A percentile compares a stretch with the other conserved stretches of the same genome.
phyloP scores from a whole-genome alignment of 495 filamentous ascomycete species.

The Penicillium atrosanguineum region DNA sequence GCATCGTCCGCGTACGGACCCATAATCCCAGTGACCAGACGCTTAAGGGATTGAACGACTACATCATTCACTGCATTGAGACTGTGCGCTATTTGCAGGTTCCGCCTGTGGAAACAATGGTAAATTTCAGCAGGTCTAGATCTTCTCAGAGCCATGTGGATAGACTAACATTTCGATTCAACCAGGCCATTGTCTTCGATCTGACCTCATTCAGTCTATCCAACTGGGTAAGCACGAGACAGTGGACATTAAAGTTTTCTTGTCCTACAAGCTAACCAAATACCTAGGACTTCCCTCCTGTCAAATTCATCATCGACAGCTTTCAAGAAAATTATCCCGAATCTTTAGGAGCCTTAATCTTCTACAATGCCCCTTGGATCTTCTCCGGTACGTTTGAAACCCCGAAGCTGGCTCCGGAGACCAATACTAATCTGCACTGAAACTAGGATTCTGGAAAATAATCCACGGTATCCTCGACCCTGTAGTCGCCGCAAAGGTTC shows the following conservation, averaged over 20 bases:
- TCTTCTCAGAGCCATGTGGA: constrained; percentile 27
- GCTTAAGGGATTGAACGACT: constrained; percentile 73
- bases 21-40: constrained; percentile 79
- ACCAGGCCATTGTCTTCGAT: constrained; percentile 81
- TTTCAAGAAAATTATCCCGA: constrained; percentile 97
- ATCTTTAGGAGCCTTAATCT: constrained; percentile 76
- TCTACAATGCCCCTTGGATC: constrained; percentile 93
- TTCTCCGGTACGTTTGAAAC: constrained; percentile 62
- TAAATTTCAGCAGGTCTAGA: constrained; percentile 26
- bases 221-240: constrained; percentile 67
- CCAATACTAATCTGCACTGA: neutral
- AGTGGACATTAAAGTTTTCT: neutral
- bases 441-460: constrained; percentile 72
- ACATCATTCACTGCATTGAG: constrained; percentile 88
- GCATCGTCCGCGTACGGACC: constrained; percentile 70
- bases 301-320: constrained; percentile 95
- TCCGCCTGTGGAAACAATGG: constrained; percentile 79
- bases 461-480: constrained; percentile 92
- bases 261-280: constrained; percentile 23
- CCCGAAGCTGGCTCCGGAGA: neutral
- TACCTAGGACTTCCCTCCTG: constrained; percentile 77
- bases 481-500: constrained; percentile 91
- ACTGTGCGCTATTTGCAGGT: constrained; percentile 73
- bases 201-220: constrained; percentile 85
- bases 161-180: neutral